phyloP scores from a whole-genome alignment of 768 basidiomycete genomes.

The Mycena vulgaris region DNA sequence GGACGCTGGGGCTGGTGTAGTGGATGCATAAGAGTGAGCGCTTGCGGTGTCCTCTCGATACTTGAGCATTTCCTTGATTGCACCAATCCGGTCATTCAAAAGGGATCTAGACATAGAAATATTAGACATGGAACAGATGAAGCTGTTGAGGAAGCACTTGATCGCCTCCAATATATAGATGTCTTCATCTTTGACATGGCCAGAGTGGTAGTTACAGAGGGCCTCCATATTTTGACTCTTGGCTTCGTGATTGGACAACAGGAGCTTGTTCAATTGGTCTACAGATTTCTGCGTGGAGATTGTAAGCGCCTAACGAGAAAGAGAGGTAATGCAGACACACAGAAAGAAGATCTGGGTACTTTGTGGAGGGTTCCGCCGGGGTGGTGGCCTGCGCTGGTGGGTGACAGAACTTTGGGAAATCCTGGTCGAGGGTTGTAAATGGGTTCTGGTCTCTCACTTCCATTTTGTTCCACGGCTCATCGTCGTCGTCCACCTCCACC shows the following conservation, averaged over 20 bases:
- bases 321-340: slow-evolving; percentile 35
- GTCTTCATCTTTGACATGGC: slow-evolving; percentile 50
- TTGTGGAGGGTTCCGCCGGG: slow-evolving; percentile 7
- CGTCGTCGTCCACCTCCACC: slow-evolving; percentile 24
- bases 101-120: slow-evolving; percentile 13
- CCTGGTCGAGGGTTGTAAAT: slow-evolving; percentile 44
- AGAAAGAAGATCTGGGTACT: slow-evolving; percentile 46
- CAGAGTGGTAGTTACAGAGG: slow-evolving; percentile 45
- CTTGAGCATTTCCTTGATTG: slow-evolving; percentile 54
- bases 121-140: neutral
- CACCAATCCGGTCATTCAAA: slow-evolving; percentile 54
- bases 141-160: slow-evolving; percentile 49
- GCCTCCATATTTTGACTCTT: slow-evolving; percentile 40
- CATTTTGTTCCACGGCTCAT: slow-evolving; percentile 44
- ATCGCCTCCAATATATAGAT: slow-evolving; percentile 57
- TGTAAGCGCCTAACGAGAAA: neutral
- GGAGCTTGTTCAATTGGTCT: slow-evolving; percentile 46
- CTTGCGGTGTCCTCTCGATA: slow-evolving; percentile 33
- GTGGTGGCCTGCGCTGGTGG: slow-evolving; percentile 19
- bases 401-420: slow-evolving; percentile 39
- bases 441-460: slow-evolving; percentile 43
- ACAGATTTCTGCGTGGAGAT: slow-evolving; percentile 47
- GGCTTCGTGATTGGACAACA: slow-evolving; percentile 49
- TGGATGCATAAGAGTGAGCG: neutral
- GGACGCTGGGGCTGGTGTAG: neutral